Base-by-base conservation (phyloP, 163 green algal species). In the Scenedesmus sp. region DNA sequence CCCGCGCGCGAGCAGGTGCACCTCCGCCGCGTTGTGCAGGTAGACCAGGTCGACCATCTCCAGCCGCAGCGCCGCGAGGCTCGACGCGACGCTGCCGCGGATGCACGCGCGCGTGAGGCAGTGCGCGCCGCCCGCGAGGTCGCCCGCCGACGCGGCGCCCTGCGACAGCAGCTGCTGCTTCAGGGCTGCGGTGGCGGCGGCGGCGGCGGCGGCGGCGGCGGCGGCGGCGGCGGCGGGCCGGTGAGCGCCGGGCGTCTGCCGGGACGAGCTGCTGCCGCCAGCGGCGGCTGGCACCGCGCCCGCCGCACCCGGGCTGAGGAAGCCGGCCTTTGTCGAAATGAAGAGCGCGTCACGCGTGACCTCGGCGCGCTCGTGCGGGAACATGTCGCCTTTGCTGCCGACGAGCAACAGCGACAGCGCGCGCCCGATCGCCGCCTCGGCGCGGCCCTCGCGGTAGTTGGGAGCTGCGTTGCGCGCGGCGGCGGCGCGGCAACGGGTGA, bases 271-370 rank as follows among this genome's bases (percentile, higher is more conserved):
- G n/a, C n/a, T n/a, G n/a, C n/a, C n/a, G n/a, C n/a, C n/a, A n/a
- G n/a, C n/a, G n/a, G n/a, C n/a, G n/a, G n/a, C n/a, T n/a, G n/a
- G 39, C 39, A 47, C 39, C 10, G 39, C 39, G 10, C 39, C 10
- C 5, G 28, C 1, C 50, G 33, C 58, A 80, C 71, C 74, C 24
- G 74, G 11, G 36, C 81, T 77, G 24, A 88, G 36, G 71, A 88
- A 95, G 26, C 91, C 91, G 2, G 86, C 90, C 75, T 95, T 95
- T 42, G 87, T 95, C 28, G 78, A 86, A 4, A 96, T 75, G 67
- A 96, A 95, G 44, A 96, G 70, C 77, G 89, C 86, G 53, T 90
- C 83, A 0, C 91, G 83, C 1, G 78, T 80, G 0, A 91, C 74
- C 60, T 86, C 83, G 10, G n/a, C 31, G 2, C 72, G 22, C 36